Evolutionary conservation across 441 rosid species (phyloP).

Genomic region (Iberis amara): DNA sequence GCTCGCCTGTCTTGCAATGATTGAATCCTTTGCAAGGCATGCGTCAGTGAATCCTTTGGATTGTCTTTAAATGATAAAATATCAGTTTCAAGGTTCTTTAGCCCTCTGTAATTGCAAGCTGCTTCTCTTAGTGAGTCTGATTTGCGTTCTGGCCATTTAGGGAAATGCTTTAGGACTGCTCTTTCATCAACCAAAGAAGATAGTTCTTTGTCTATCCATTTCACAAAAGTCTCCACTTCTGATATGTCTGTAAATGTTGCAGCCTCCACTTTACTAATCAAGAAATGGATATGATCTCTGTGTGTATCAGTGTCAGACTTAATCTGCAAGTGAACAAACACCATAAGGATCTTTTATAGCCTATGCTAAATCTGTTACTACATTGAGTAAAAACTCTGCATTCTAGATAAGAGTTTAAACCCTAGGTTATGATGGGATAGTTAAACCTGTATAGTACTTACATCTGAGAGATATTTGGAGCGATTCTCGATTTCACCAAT

Average conservation of each 20-base stretch:
- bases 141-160: slow-evolving; percentile 68
- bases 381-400: neutral
- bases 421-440: slow-evolving; percentile 2
- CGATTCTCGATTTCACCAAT: slow-evolving; percentile 95
- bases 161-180: slow-evolving; percentile 69
- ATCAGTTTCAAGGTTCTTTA: slow-evolving; percentile 47
- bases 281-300: slow-evolving; percentile 47
- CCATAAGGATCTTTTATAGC: slow-evolving; percentile 5
- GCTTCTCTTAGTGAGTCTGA: slow-evolving; percentile 68
- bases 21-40: slow-evolving; percentile 46
- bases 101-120: slow-evolving; percentile 50
- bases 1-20: slow-evolving; percentile 80
- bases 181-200: slow-evolving; percentile 67
- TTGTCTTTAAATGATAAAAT: slow-evolving; percentile 45
- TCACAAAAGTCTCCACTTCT: slow-evolving; percentile 55
- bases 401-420: too few species aligned
- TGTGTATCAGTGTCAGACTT: slow-evolving; percentile 57
- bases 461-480: slow-evolving; percentile 77
- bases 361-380: slow-evolving; percentile 2
- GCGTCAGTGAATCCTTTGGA: slow-evolving; percentile 40
- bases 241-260: slow-evolving; percentile 46
- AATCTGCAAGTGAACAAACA: slow-evolving; percentile 36
- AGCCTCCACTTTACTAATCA: slow-evolving; percentile 54
- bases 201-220: slow-evolving; percentile 60
- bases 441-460: slow-evolving; percentile 37